These are phyloP conservation scores for Paramecium sonneborni DNA, from an alignment of 73 alveolate genomes.

Conservation along the genomic window DNA sequence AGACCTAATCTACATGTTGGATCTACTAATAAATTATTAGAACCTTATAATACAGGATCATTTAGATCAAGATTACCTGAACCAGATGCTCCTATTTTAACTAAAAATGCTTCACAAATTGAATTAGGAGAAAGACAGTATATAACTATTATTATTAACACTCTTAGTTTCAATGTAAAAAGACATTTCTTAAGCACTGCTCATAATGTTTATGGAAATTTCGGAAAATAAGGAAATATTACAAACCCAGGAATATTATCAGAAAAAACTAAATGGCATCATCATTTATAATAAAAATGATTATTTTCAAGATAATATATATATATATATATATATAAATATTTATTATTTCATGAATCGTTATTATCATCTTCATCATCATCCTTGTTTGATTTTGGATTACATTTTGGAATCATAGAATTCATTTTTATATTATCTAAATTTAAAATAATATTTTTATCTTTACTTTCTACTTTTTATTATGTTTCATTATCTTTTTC, in stretches of 20 bases:
- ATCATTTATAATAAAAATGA: constrained; percentile 66
- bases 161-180: constrained; percentile 48
- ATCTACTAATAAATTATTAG: constrained; percentile 44
- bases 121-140: constrained; percentile 69
- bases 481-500: neutral
- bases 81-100: constrained; percentile 65
- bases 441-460: neutral
- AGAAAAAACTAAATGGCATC: constrained; percentile 69
- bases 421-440: neutral
- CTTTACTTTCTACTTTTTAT: neutral
- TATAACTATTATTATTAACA: too few species aligned
- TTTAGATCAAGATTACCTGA: constrained; percentile 65
- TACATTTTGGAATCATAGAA: neutral
- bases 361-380: neutral
- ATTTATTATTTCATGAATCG: neutral
- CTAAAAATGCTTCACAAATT: constrained; percentile 64
- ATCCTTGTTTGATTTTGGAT: neutral
- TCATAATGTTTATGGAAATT: constrained; percentile 67
- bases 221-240: constrained; percentile 59
- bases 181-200: constrained; percentile 64
- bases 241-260: constrained; percentile 67
- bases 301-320: neutral
- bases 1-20: constrained; percentile 67
- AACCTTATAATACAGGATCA: constrained; percentile 59
- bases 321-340: too few species aligned